phyloP scores from a whole-genome alignment of 371 early-diverging fungal species.

The Phascolomyces articulosus region DNA sequence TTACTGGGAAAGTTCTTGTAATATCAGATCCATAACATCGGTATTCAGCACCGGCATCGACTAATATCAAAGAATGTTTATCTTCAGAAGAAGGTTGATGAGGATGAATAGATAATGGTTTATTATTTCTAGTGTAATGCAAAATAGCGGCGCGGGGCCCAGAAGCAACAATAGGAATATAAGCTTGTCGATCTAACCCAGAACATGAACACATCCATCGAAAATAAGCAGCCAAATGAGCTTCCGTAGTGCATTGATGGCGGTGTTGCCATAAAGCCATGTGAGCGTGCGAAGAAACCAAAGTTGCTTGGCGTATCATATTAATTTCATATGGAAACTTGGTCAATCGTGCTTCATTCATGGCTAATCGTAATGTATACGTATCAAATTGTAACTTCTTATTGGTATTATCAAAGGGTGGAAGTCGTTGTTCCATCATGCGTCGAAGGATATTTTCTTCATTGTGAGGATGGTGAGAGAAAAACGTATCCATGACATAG shows the following conservation, averaged over 20 bases:
- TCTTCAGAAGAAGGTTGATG: conserved; percentile 24
- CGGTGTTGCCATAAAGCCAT: conserved; percentile 27
- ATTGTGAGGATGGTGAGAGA: too few species aligned
- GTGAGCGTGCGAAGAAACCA: conserved; percentile 53
- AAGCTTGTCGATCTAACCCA: conserved; percentile 50
- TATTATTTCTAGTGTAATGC: conserved; percentile 58
- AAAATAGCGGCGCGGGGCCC: conserved; percentile 60
- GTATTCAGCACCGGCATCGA: conserved; percentile 88
- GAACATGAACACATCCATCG: conserved; percentile 53
- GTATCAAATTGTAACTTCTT: background rate
- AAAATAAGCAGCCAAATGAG: conserved; percentile 60
- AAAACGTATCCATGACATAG: background rate
- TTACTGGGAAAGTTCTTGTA: conserved; percentile 87
- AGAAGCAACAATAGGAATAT: conserved; percentile 65
- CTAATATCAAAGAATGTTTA: conserved; percentile 63
- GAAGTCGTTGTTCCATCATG: too few species aligned
- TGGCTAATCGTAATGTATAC: conserved; percentile 20
- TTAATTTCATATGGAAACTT: conserved; percentile 59
- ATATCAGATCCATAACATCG: conserved; percentile 88
- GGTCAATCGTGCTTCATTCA: conserved; percentile 53
- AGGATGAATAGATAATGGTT: conserved; percentile 26
- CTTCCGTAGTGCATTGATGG: conserved; percentile 39
- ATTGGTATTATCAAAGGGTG: too few species aligned
- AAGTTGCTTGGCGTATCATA: conserved; percentile 36
- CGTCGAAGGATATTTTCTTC: too few species aligned